Percentiles rank a stretch among this genome's conserved stretches.
Evolutionary conservation across 768 basidiomycete species (phyloP).

Genomic region (Clavaria fumosa): DNA sequence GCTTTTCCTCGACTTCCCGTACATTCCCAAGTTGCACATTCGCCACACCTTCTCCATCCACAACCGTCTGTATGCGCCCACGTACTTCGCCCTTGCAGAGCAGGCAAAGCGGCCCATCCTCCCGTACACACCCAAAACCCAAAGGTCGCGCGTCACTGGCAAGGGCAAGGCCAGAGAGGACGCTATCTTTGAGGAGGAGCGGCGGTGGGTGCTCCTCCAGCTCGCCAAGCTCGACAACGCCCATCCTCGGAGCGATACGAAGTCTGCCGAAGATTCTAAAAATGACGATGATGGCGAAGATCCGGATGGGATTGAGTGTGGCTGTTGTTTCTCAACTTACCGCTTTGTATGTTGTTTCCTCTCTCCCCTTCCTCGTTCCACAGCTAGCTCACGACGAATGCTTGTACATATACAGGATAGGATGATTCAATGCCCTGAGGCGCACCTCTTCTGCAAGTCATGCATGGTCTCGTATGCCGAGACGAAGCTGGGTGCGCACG

Average conservation of each 20-base stretch:
- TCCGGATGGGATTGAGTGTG: constrained; percentile 64
- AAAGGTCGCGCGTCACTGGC: constrained; percentile 22
- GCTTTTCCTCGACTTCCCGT: constrained; percentile 41
- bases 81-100: constrained; percentile 34
- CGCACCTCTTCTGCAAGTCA: constrained; percentile 69
- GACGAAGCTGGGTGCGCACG: constrained; percentile 47
- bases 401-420: constrained; percentile 34
- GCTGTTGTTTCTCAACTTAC: constrained; percentile 54
- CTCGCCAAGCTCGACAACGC: constrained; percentile 25
- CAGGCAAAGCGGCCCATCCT: constrained; percentile 19
- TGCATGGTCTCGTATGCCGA: constrained; percentile 61
- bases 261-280: constrained; percentile 20
- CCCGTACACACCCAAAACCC: constrained; percentile 21
- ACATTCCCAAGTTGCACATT: constrained; percentile 39
- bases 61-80: constrained; percentile 46
- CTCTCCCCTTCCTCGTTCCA: neutral
- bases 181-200: constrained; percentile 30
- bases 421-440: constrained; percentile 82
- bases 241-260: constrained; percentile 20
- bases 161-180: constrained; percentile 28
- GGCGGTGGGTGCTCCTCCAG: constrained; percentile 32
- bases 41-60: constrained; percentile 24
- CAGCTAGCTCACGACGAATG: no score
- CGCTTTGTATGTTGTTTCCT: constrained; percentile 1
- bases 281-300: constrained; percentile 30